Base-by-base conservation (phyloP, 2,329 filamentous ascomycete species). In the Incumbomyces lentus region DNA sequence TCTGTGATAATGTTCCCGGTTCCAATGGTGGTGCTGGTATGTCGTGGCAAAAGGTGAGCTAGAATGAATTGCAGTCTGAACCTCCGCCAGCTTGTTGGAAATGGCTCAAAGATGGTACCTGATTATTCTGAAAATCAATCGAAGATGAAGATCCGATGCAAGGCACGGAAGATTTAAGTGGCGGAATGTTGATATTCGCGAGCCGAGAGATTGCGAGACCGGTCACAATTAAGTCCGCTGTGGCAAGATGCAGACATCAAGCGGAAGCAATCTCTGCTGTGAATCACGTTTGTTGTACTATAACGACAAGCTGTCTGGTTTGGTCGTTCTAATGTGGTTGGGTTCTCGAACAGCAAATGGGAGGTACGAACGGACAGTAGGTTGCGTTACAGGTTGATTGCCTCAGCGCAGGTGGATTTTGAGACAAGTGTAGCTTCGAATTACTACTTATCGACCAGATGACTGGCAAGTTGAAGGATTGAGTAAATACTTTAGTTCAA, bases 311-410 rank as follows among this genome's bases (percentile, higher is more conserved):
- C 22, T 26, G 30, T 36, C 16, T 10, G n/a, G 40, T n/a, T 44
- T 32, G 35, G 34, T 44, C 30, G 42, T 45, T 17, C 17, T 38
- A 16, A 33, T 45, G 33, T 29, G 38, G 42, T 31, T 45, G 42
- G 42, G 33, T 32, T 34, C 31, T 12, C 11, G 33, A 31, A n/a
- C 26, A 30, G 33, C 42, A 45, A 45, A 45, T 45, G 19, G 31
- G 26, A 45, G 34, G 42, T 14, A n/a, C 34, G 14, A 37, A 45
- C 33, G 37, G 33, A 37, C 2, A 10, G 19, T 11, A 36, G 30
- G 30, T 8, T 45, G 16, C 34, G 42, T 45, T 19, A 45, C 42
- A 45, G 42, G 42, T 38, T 22, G 19, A n/a, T 45, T 45, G 33
- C 18, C 33, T 38, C 18, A 37, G 18, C 22, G 14, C 22, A 29